Evolutionary conservation across 352 stramenopile genomes (phyloP).

Genomic region (Phytophthora ramorum): DNA sequence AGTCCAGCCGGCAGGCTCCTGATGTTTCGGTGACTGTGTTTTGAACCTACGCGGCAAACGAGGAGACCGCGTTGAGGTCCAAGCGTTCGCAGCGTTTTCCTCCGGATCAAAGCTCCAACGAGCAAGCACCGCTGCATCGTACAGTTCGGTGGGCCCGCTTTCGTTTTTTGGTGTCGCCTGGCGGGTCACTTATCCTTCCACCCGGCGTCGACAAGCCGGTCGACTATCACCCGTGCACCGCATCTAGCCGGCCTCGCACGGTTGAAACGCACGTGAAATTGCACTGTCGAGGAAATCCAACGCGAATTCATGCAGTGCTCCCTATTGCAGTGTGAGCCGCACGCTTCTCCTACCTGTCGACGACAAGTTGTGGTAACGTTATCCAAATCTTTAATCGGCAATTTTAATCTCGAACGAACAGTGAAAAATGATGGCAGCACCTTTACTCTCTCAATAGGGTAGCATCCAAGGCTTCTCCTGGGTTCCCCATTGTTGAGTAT

Average conservation of each 20-base stretch:
- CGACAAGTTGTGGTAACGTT: neutral
- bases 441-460: neutral
- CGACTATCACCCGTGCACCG: neutral
- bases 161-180: constrained; percentile 1
- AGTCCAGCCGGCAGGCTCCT: constrained; percentile 1
- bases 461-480: neutral
- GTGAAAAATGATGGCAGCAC: neutral
- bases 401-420: constrained; percentile 1
- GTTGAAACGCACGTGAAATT: neutral
- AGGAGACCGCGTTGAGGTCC: constrained; percentile 5
- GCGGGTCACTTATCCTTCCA: constrained; percentile 1
- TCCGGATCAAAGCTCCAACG: neutral
- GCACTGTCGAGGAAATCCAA: neutral
- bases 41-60: neutral
- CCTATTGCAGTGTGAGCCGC: neutral
- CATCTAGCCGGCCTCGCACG: neutral
- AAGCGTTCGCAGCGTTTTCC: neutral
- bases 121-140: neutral
- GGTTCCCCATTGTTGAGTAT: neutral
- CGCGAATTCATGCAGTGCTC: neutral
- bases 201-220: neutral
- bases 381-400: neutral
- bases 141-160: neutral
- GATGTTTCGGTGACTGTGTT: constrained; percentile 11
- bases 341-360: neutral